Conservation (phyloP, 2,329 filamentous ascomycete genomes). For the Didymella arachidicola region DNA sequence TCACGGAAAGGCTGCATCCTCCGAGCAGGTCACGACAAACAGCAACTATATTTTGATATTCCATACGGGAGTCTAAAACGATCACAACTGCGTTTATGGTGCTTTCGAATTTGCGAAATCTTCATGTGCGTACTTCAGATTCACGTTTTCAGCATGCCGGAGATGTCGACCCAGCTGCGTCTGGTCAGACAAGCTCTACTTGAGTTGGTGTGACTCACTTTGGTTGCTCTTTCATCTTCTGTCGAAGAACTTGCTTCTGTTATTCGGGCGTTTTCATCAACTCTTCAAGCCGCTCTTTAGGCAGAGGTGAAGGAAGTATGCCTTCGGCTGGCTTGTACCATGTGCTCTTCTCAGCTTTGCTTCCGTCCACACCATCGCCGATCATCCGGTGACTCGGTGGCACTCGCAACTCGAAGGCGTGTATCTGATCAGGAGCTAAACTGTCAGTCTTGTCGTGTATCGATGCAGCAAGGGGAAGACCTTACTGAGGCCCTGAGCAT, state of each 20-base stretch:
- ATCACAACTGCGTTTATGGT: background rate
- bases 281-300: background rate
- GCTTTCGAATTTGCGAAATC: background rate
- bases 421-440: background rate
- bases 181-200: too few species aligned
- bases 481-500: background rate
- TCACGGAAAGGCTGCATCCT: background rate
- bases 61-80: too few species aligned
- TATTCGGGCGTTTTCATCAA: background rate
- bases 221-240: background rate
- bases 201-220: background rate
- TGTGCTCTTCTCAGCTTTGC: background rate
- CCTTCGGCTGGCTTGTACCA: background rate
- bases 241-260: background rate
- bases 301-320: background rate
- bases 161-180: background rate
- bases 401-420: background rate
- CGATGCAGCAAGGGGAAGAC: background rate
- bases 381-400: background rate
- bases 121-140: background rate
- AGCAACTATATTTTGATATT: background rate
- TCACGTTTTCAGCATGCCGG: background rate
- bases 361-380: background rate
- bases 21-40: background rate
- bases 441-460: background rate